Percentiles rank a stretch among this genome's conserved stretches.
Evolutionary conservation across 371 early-diverging fungal species (phyloP).

Genomic region (Apophysomyces sp.): DNA sequence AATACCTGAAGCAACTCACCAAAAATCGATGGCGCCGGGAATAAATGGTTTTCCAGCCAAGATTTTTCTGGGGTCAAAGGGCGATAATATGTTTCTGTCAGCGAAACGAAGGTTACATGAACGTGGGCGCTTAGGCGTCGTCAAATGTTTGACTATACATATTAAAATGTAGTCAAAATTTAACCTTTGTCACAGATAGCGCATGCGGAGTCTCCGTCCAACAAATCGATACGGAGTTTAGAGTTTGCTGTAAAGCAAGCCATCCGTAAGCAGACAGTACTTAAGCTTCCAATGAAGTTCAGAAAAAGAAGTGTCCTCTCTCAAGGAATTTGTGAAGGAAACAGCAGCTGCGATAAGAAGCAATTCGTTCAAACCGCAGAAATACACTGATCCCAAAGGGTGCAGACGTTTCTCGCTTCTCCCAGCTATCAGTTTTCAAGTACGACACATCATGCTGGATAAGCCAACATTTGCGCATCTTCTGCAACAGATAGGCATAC

Average conservation of each 20-base stretch:
- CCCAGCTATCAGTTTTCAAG: conserved; percentile 2
- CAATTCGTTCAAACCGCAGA: background rate
- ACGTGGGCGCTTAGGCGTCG: too few relatives aligned
- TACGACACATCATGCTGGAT: conserved; percentile 4
- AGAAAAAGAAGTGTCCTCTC: background rate
- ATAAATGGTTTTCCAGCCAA: too few relatives aligned
- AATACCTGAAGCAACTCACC: too few relatives aligned
- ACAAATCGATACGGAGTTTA: background rate
- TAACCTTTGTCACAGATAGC: background rate
- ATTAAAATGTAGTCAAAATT: background rate
- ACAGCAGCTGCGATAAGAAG: background rate
- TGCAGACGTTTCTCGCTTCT: conserved; percentile 3
- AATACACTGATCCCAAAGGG: conserved; percentile 4
- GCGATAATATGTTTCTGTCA: too few relatives aligned
- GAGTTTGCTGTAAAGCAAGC: background rate
- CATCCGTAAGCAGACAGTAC: background rate
- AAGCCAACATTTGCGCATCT: background rate
- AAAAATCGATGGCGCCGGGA: too few relatives aligned
- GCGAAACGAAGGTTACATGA: too few relatives aligned
- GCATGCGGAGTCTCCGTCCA: background rate
- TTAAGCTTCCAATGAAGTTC: background rate
- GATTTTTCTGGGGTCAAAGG: too few relatives aligned
- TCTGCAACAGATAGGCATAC: background rate
- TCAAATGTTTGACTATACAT: too few relatives aligned
- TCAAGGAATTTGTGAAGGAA: background rate